Base-by-base conservation (phyloP, 805 yeast genomes). In the Nakazawaea anatomiae region DNA sequence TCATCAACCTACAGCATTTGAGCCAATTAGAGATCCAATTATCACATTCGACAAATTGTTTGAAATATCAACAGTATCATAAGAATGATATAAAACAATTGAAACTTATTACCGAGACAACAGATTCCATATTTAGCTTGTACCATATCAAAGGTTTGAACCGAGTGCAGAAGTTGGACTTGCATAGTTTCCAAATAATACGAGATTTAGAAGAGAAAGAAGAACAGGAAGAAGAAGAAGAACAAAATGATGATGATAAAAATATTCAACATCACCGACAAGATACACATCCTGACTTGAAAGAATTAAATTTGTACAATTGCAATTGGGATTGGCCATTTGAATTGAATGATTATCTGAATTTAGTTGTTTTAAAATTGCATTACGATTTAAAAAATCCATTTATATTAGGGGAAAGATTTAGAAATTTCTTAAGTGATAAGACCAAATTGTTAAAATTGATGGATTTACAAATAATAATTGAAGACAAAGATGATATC, bases 291-390 rank as follows among this genome's bases (percentile, higher is more conserved):
- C 57, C 60, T 5, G 39, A 54, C 1, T 57, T 73, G 31, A 55
- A 57, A 5, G 56, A 55, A 2, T 55, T 77, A 29, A 54, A 59
- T 4, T 55, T 80, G 4, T 55, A 59, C 11, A 69, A 79, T 54
- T 80, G 85, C 60, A 71, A 75, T 1, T 80, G 85, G 84, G 76
- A 75, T 52, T 80, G 77, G 54, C 85, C 85, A 1, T 79, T 79
- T 57, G 66, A 71, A 18, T 58, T 78, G 42, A 57, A 57, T 34
- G 65, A 66, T 48, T 66, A 66, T 5, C 52, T 55, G 14, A 55
- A 55, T 25, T 57, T 67, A 44, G 57, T 55, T 18, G 50, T 52
- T n/a, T 50, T 68, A 28, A 55, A 54, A 10, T 54, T 69, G 27
- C 54, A 51, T 0, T 69, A 68, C 48, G 55, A 51, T 27, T 27